A percentile compares a stretch with the other conserved stretches of the same genome.
Conservation (phyloP, 148 eudicot genomes). For the Camellia sinensis region DNA sequence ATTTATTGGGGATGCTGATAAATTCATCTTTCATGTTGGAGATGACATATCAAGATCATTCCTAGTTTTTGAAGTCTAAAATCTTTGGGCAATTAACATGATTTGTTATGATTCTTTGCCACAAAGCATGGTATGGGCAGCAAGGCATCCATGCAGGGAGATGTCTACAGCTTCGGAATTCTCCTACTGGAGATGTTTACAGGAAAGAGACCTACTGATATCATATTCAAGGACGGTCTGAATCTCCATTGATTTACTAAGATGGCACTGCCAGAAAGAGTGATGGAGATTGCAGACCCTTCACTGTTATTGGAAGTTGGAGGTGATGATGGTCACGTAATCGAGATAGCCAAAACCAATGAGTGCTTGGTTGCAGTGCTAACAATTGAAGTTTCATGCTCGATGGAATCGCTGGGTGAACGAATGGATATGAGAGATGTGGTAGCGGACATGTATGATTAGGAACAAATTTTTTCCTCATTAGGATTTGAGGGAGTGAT, state of each 20-base stretch:
- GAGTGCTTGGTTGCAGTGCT: conserved; percentile 1
- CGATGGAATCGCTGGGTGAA: conserved; percentile 6
- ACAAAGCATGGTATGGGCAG: conserved; percentile 15
- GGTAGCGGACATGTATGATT: background rate
- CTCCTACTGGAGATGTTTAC: conserved; percentile 20
- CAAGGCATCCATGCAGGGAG: conserved; percentile 8
- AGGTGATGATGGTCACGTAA: background rate
- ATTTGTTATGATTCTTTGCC: background rate
- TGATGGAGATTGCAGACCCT: conserved; percentile 16
- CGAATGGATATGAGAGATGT: conserved; percentile 18
- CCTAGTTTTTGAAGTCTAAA: background rate
- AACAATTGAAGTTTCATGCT: conserved; percentile 15
- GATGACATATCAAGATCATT: background rate
- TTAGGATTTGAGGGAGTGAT: background rate
- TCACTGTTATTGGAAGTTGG: background rate
- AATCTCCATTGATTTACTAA: conserved; percentile 12
- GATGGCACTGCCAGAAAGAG: conserved; percentile 10
- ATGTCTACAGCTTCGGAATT: conserved; percentile 19
- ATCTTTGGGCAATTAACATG: background rate
- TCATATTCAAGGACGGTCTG: conserved; percentile 6
- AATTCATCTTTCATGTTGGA: too few relatives aligned
- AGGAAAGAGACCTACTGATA: conserved; percentile 15
- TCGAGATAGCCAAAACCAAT: background rate
- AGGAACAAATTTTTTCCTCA: background rate
- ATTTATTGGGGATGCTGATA: too few relatives aligned